These are phyloP conservation scores for Eragrostis nindensis DNA, from an alignment of 176 grass and related monocot genomes.

Conservation along the genomic window DNA sequence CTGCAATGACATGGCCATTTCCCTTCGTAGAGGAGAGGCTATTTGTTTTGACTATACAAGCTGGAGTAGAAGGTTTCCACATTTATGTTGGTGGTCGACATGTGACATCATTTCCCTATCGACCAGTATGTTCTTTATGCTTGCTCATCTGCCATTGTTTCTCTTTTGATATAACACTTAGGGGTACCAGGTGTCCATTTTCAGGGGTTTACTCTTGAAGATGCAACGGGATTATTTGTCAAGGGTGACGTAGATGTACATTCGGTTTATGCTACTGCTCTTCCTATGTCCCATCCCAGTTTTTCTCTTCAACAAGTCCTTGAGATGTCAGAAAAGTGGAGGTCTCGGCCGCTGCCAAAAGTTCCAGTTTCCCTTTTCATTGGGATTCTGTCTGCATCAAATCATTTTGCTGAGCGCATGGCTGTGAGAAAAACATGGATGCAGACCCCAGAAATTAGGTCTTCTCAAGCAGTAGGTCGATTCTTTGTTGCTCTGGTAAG, in stretches of 20 bases:
- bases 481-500: slow-evolving; percentile 99
- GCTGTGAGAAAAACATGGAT: slow-evolving; percentile 98
- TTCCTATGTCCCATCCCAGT: slow-evolving; percentile 90
- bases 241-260: slow-evolving; percentile 89
- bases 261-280: slow-evolving; percentile 88
- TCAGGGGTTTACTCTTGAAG: slow-evolving; percentile 97
- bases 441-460: slow-evolving; percentile 82
- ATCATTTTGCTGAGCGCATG: slow-evolving; percentile 99
- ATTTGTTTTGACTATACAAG: slow-evolving; percentile 96
- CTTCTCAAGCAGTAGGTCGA: slow-evolving; percentile 71
- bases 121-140: slow-evolving; percentile 61
- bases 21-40: slow-evolving; percentile 89
- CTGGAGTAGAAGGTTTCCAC: slow-evolving; percentile 98
- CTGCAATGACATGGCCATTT: slow-evolving; percentile 90
- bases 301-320: slow-evolving; percentile 94
- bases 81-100: slow-evolving; percentile 88
- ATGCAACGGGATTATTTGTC: slow-evolving; percentile 91
- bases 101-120: slow-evolving; percentile 89
- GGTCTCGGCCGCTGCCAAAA: slow-evolving; percentile 61
- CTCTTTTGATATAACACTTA: slow-evolving; percentile 31
- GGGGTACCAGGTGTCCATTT: slow-evolving; percentile 38
- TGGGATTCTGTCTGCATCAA: slow-evolving; percentile 87
- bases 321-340: slow-evolving; percentile 97
- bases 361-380: slow-evolving; percentile 79
- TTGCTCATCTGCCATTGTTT: background rate